Percentiles rank a stretch among this genome's conserved stretches.
Evolutionary conservation across 78 protist species (phyloP).

Genomic region (Chrysochromulina parva): DNA sequence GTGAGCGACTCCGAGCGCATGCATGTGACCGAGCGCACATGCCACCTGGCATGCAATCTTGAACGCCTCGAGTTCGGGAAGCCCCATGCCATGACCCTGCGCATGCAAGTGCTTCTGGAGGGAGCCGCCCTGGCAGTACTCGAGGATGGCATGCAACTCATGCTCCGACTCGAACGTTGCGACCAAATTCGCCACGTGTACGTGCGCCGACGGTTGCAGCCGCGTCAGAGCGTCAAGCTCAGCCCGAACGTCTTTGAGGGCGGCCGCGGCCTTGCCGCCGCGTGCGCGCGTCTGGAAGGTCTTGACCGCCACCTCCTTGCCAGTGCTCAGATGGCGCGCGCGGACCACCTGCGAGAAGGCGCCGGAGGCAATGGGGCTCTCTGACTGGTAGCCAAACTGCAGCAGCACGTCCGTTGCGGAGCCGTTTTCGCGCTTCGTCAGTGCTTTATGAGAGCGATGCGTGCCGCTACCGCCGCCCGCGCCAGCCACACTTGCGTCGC

Average conservation of each 20-base stretch:
- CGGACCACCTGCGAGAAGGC: conserved; percentile 20
- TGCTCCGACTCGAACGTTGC: neutral
- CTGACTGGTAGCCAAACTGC: neutral
- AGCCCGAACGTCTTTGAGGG: too few relatives aligned
- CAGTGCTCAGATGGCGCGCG: neutral
- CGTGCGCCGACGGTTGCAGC: neutral
- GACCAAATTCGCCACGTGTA: neutral
- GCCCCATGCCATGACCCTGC: too few relatives aligned
- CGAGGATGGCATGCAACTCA: neutral
- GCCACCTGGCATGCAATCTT: neutral
- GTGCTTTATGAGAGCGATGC: too few relatives aligned
- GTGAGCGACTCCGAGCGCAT: neutral
- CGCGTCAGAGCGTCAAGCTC: too few relatives aligned
- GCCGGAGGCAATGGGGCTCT: neutral
- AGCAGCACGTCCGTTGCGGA: too few relatives aligned
- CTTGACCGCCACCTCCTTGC: conserved; percentile 35
- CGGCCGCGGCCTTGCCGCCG: too few relatives aligned
- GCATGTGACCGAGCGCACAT: neutral
- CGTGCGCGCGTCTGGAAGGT: neutral
- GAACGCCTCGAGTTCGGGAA: too few relatives aligned
- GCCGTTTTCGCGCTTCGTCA: too few relatives aligned
- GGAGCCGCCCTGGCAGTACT: conserved; percentile 38
- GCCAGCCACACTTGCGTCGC: too few relatives aligned
- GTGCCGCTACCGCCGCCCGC: too few relatives aligned
- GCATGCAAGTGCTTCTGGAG: neutral